A percentile compares a stretch with the other conserved stretches of the same genome.
These are phyloP conservation scores for Ceratopteris richardii DNA, from an alignment of 75 land plant species.

Conservation along the genomic window DNA sequence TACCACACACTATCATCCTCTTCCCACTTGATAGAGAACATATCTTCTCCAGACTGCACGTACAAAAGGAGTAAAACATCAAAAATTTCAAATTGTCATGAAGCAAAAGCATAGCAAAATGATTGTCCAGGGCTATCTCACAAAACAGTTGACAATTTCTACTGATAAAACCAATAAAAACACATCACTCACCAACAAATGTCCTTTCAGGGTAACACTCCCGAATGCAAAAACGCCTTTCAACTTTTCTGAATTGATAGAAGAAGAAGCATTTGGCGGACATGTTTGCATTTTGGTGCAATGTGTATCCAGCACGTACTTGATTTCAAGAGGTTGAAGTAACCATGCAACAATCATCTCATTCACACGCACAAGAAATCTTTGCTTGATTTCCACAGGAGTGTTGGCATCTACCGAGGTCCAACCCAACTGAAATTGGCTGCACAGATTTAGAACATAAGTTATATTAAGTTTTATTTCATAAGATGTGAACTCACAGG, in stretches of 20 bases:
- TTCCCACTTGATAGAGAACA: slow-evolving; percentile 76
- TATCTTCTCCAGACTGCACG: slow-evolving; percentile 90
- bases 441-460: slow-evolving; percentile 15
- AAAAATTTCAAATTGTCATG: no score
- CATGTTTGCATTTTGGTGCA: slow-evolving; percentile 14
- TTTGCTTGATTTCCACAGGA: slow-evolving; percentile 42
- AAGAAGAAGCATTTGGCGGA: slow-evolving; percentile 1
- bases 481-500: no score
- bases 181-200: slow-evolving; percentile 59
- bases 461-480: slow-evolving; percentile 16
- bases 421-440: slow-evolving; percentile 86
- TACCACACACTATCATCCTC: slow-evolving; percentile 88
- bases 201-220: slow-evolving; percentile 89
- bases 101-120: no score
- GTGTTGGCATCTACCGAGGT: slow-evolving; percentile 72
- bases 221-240: slow-evolving; percentile 57
- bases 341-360: slow-evolving; percentile 76
- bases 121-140: no score
- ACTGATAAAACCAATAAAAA: no score
- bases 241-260: not conserved
- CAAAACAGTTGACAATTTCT: no score
- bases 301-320: slow-evolving; percentile 49
- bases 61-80: slow-evolving; percentile 7
- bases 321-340: slow-evolving; percentile 69
- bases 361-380: slow-evolving; percentile 71